phyloP scores from a whole-genome alignment of 768 basidiomycete species.

The Suillus subluteus region DNA sequence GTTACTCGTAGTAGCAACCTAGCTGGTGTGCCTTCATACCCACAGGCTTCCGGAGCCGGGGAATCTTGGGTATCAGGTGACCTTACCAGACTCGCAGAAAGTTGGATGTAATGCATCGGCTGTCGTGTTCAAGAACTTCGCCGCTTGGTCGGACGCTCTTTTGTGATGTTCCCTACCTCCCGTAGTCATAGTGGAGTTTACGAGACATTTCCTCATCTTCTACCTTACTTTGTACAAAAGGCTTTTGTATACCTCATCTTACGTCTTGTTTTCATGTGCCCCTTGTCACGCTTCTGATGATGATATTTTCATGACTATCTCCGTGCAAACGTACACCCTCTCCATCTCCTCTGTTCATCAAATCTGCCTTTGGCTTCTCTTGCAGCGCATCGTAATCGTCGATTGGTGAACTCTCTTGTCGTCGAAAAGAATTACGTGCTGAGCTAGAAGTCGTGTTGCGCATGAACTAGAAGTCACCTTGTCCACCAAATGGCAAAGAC shows the following conservation, averaged over 20 bases:
- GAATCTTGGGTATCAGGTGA: conserved; percentile 60
- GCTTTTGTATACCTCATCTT: conserved; percentile 32
- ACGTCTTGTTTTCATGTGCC: conserved; percentile 40
- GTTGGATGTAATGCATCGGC: conserved; percentile 37
- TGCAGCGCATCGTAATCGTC: background rate
- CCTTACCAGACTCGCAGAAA: conserved; percentile 58
- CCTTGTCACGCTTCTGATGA: conserved; percentile 42
- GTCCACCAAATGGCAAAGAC: background rate
- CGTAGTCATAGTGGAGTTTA: conserved; percentile 16
- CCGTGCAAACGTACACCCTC: conserved; percentile 14
- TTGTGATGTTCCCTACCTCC: conserved; percentile 21
- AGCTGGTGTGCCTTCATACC: conserved; percentile 50
- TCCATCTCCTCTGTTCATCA: conserved; percentile 3
- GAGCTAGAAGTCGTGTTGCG: background rate
- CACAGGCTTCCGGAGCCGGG: conserved; percentile 59
- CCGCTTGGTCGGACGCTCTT: conserved; percentile 49
- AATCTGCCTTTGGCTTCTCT: background rate
- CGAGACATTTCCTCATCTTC: conserved; percentile 13
- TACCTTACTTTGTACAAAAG: conserved; percentile 22
- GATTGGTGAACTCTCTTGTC: background rate
- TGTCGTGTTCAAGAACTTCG: conserved; percentile 33
- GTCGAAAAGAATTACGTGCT: background rate
- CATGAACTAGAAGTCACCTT: background rate
- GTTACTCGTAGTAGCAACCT: conserved; percentile 59
- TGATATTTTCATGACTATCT: conserved; percentile 44